phyloP scores from a whole-genome alignment of 306 rosid genomes.

The Morella rubra region DNA sequence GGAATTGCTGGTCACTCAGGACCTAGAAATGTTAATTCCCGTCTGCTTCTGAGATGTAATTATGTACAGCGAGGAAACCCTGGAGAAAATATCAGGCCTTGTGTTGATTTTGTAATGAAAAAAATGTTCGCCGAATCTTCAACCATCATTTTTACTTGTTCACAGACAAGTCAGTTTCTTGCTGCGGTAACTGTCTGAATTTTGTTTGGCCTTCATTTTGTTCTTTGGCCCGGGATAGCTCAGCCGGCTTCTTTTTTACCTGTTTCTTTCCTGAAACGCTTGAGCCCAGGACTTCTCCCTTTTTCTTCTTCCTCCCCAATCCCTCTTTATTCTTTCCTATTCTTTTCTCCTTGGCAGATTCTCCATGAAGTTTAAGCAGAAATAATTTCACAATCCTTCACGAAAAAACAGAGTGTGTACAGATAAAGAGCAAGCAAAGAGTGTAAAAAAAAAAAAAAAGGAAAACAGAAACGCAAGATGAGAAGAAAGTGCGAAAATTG shows the following conservation, averaged over 20 bases:
- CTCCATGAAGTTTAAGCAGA: too few species aligned
- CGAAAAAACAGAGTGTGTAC: too few species aligned
- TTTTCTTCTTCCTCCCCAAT: too few species aligned
- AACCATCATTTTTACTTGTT: background rate
- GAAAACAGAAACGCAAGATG: too few species aligned
- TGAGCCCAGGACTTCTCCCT: too few species aligned
- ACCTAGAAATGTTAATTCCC: background rate
- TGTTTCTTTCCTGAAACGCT: background rate
- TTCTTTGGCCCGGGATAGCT: background rate
- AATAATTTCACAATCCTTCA: too few species aligned
- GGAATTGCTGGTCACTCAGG: background rate
- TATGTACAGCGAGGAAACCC: constrained; percentile 4
- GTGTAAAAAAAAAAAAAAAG: too few species aligned
- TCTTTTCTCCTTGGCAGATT: too few species aligned
- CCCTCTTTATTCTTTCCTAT: too few species aligned
- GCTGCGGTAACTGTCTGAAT: background rate
- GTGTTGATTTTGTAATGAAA: constrained; percentile 1
- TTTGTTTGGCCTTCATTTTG: background rate
- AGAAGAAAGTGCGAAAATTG: too few species aligned
- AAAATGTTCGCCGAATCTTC: background rate
- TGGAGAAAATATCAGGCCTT: background rate
- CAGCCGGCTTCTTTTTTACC: too few species aligned
- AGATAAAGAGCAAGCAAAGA: background rate
- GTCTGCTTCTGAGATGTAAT: background rate
- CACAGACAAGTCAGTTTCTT: background rate